Conservation (phyloP, 257 asterid species). For the Ophiorrhiza pumila region DNA sequence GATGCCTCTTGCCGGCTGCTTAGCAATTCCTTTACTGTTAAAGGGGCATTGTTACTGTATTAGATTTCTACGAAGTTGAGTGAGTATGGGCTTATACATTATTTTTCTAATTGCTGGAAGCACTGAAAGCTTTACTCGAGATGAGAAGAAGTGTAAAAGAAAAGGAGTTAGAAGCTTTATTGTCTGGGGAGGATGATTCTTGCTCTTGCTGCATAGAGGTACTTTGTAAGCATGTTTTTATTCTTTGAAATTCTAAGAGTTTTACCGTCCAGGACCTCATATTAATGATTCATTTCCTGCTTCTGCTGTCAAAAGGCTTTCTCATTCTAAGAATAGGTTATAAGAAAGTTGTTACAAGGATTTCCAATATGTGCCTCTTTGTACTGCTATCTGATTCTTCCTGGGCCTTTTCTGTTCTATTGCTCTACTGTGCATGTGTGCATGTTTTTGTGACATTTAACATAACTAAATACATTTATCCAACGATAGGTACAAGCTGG, state of each 20-base stretch:
- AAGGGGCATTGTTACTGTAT: not conserved
- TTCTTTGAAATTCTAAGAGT: not conserved
- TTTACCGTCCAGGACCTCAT: not conserved
- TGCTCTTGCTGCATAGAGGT: constrained; percentile 92
- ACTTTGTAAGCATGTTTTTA: too few relatives aligned
- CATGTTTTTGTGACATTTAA: too few relatives aligned
- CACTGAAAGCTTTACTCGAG: too few relatives aligned
- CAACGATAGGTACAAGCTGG: too few relatives aligned
- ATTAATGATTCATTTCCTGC: not conserved
- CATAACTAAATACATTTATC: too few relatives aligned
- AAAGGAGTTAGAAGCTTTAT: constrained; percentile 86
- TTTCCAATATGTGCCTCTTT: not conserved
- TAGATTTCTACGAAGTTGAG: not conserved
- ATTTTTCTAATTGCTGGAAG: too few relatives aligned
- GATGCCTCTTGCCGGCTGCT: constrained; percentile 12
- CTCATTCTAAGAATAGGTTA: not conserved
- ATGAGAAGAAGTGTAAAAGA: too few relatives aligned
- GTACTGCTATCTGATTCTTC: too few relatives aligned
- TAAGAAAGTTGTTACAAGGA: not conserved
- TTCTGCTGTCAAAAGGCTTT: not conserved
- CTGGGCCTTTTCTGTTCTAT: too few relatives aligned
- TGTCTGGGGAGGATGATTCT: constrained; percentile 76
- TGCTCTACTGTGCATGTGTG: too few relatives aligned
- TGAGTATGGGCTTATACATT: too few relatives aligned
- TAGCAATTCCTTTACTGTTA: not conserved